Conservation (phyloP, 352 stramenopile species). For the Pythium scleroteichum region DNA sequence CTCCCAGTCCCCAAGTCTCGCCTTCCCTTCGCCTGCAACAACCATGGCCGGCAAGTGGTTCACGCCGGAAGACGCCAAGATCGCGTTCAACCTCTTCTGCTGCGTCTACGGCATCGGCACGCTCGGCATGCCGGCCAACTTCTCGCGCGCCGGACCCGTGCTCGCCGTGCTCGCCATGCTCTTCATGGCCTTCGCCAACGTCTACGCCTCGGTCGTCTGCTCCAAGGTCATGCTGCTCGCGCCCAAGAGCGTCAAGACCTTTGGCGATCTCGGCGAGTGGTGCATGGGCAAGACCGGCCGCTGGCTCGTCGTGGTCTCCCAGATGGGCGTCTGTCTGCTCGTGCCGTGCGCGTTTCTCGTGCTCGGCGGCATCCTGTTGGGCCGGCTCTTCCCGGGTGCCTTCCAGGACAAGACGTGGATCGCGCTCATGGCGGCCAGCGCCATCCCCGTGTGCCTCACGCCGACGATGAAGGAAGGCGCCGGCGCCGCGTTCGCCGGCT, state of each 20-base stretch:
- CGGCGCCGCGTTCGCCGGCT: constrained; percentile 28
- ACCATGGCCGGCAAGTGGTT: constrained; percentile 19
- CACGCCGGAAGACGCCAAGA: constrained; percentile 24
- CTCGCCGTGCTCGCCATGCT: constrained; percentile 29
- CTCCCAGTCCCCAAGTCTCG: too few relatives aligned
- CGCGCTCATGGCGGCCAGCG: constrained; percentile 28
- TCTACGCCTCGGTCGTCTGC: constrained; percentile 32
- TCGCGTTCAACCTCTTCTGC: constrained; percentile 60
- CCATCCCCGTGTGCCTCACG: constrained; percentile 32
- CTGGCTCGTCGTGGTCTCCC: constrained; percentile 27
- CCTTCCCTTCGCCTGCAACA: neutral
- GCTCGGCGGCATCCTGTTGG: constrained; percentile 31
- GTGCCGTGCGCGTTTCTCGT: constrained; percentile 25
- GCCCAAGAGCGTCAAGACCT: constrained; percentile 20
- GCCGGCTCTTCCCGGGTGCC: constrained; percentile 28
- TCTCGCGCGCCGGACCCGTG: constrained; percentile 47
- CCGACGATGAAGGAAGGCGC: constrained; percentile 37
- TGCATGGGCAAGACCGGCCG: constrained; percentile 31
- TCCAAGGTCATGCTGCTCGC: constrained; percentile 21
- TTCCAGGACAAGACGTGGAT: constrained; percentile 32
- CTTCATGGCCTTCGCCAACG: constrained; percentile 39
- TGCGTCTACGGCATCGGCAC: constrained; percentile 68
- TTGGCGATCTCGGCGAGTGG: constrained; percentile 38
- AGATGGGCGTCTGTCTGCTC: constrained; percentile 27
- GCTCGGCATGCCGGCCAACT: constrained; percentile 69